phyloP scores from a whole-genome alignment of 106 monocot species.

The Dendrobium officinale region DNA sequence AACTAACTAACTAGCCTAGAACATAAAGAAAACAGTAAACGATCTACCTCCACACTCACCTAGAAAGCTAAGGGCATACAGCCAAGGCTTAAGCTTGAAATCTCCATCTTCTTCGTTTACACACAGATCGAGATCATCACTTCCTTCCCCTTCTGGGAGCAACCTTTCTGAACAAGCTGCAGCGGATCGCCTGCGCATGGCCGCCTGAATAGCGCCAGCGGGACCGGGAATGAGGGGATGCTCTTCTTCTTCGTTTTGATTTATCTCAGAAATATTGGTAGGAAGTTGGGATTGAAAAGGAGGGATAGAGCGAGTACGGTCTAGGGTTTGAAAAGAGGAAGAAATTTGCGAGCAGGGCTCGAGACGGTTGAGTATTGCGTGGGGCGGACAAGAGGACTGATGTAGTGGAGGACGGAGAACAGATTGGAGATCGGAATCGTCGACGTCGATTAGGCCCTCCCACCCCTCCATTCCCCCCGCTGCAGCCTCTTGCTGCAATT shows the following conservation, averaged over 20 bases:
- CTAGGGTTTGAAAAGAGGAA: constrained; percentile 21
- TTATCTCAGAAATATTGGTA: background rate
- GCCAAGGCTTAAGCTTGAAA: constrained; percentile 58
- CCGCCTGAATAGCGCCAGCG: constrained; percentile 50
- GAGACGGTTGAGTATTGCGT: background rate
- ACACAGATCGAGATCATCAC: background rate
- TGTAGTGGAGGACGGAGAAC: constrained; percentile 4
- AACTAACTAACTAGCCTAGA: constrained; percentile 2
- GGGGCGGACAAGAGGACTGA: background rate
- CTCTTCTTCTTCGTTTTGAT: background rate
- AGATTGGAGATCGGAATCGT: constrained; percentile 54
- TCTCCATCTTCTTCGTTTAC: constrained; percentile 20
- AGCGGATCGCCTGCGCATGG: constrained; percentile 37
- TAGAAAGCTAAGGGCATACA: constrained; percentile 40
- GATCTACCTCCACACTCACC: constrained; percentile 16
- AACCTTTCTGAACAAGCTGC: background rate
- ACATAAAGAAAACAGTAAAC: background rate
- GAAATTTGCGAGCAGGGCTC: constrained; percentile 22
- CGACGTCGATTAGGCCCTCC: constrained; percentile 53
- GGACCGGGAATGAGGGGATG: constrained; percentile 53
- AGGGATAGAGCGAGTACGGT: background rate
- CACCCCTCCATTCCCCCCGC: constrained; percentile 14
- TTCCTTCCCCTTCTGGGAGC: background rate
- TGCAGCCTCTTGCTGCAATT: background rate
- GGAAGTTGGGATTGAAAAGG: constrained; percentile 1